Percentiles rank a stretch among this genome's conserved stretches.
Evolutionary conservation across 1,284 basidiomycete genomes (phyloP).

Genomic region (Malassezia dermatis): DNA sequence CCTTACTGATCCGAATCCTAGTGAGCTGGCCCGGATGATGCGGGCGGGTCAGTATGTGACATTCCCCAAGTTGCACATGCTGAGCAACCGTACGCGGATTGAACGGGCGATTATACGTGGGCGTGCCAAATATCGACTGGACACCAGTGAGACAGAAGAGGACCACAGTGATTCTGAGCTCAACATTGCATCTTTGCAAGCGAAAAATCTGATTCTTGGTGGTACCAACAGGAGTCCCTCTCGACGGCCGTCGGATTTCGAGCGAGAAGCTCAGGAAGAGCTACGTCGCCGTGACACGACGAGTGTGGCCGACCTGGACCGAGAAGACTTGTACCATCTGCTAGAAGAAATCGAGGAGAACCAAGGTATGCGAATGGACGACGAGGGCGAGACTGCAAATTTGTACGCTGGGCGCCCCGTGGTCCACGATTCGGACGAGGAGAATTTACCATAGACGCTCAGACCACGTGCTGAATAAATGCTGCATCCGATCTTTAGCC

Average conservation of each 20-base stretch:
- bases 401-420: not conserved
- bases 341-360: not conserved
- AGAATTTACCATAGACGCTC: not conserved
- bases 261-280: not conserved
- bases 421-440: not conserved
- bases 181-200: not conserved
- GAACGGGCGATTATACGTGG: conserved; percentile 39
- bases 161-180: not conserved
- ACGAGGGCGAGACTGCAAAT: not conserved
- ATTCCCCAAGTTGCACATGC: conserved; percentile 46
- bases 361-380: not conserved
- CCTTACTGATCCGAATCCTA: conserved; percentile 37
- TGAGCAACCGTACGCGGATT: conserved; percentile 41
- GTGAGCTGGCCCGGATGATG: conserved; percentile 37
- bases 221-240: not conserved
- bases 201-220: not conserved
- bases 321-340: not conserved
- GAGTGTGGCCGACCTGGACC: not conserved
- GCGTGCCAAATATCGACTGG: not conserved
- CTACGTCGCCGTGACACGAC: not conserved
- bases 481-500: not conserved
- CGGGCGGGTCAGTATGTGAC: conserved; percentile 33
- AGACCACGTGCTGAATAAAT: not conserved
- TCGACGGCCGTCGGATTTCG: not conserved
- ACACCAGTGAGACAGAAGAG: not conserved